Base-by-base conservation (phyloP, 2,329 filamentous ascomycete genomes). In the Didymella glomerata region DNA sequence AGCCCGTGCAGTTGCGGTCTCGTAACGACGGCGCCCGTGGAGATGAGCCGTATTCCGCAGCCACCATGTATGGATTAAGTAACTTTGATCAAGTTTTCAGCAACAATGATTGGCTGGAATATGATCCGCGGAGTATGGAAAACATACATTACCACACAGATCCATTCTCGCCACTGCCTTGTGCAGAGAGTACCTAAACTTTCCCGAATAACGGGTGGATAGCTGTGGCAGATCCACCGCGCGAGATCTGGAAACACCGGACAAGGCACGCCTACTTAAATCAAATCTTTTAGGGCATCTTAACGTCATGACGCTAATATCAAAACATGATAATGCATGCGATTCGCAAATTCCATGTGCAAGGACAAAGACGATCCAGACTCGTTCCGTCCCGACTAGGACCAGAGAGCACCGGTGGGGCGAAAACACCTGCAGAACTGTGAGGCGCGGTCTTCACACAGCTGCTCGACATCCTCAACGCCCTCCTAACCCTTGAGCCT, bases 341-440 rank as follows among this genome's bases (percentile, higher is more conserved):
- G 30, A 32, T 22, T 41, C 8, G 22, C 3, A 6, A 45, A 40
- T 54, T 9, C 30, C 38, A 59, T 38, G 49, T 50, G 49, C 50
- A 36, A 42, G 40, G 28, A n/a, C 32, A 51, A 41, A 36, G 25
- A 47, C 46, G 50, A 47, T 54, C 56, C 46, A 59, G 56, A 54
- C 50, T 47, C 34, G 32, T 36, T 50, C 46, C 41, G 46, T 27
- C 40, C 49, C 30, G 32, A 41, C 20, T 44, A 14, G 24, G 9
- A 27, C 20, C 42, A 18, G 25, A 41, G 24, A 36, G 36, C 16
- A 42, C 48, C 44, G 48, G 46, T 32, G 49, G 41, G 46, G 50
- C 46, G 25, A 49, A 54, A 59, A 54, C 27, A 28, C 27, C 18
- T 47, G 34, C 40, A 34, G 50, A 48, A 25, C 16, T 36, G 38